Percentiles rank a stretch among this genome's conserved stretches.
Evolutionary conservation across 108 stramenopile species (phyloP).

Genomic region (Nitzschia sp.): DNA sequence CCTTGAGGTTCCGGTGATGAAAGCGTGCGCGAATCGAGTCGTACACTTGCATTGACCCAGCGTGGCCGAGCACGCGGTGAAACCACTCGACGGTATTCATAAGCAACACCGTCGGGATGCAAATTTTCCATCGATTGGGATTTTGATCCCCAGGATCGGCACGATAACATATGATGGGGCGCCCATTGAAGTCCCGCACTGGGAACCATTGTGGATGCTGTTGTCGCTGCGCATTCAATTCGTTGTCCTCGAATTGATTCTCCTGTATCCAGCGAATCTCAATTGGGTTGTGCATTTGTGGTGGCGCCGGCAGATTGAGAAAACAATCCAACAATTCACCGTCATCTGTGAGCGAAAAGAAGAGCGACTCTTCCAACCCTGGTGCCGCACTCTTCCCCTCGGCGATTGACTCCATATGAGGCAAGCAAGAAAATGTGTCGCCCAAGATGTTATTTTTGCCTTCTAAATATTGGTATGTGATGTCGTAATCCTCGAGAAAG

Average conservation of each 20-base stretch:
- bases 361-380: neutral
- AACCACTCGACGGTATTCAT: slow-evolving; percentile 28
- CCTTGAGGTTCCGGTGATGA: neutral
- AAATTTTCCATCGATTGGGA: slow-evolving; percentile 33
- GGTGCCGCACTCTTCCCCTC: neutral
- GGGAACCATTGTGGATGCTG: neutral
- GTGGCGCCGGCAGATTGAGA: slow-evolving; percentile 16
- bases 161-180: slow-evolving; percentile 16
- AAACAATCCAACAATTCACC: slow-evolving; percentile 16
- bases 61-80: slow-evolving; percentile 37
- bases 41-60: slow-evolving; percentile 13
- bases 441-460: slow-evolving; percentile 48
- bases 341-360: slow-evolving; percentile 2
- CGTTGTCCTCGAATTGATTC: slow-evolving; percentile 20
- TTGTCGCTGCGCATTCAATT: slow-evolving; percentile 6
- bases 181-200: neutral
- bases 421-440: slow-evolving; percentile 40
- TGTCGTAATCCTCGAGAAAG: slow-evolving; percentile 45
- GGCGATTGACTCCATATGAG: neutral
- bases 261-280: slow-evolving; percentile 6
- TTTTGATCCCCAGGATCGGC: neutral
- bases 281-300: slow-evolving; percentile 3
- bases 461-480: slow-evolving; percentile 32
- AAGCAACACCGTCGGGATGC: slow-evolving; percentile 26
- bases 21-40: slow-evolving; percentile 18